Conservation (phyloP, 345 rosid species). For the Boechera stricta region DNA sequence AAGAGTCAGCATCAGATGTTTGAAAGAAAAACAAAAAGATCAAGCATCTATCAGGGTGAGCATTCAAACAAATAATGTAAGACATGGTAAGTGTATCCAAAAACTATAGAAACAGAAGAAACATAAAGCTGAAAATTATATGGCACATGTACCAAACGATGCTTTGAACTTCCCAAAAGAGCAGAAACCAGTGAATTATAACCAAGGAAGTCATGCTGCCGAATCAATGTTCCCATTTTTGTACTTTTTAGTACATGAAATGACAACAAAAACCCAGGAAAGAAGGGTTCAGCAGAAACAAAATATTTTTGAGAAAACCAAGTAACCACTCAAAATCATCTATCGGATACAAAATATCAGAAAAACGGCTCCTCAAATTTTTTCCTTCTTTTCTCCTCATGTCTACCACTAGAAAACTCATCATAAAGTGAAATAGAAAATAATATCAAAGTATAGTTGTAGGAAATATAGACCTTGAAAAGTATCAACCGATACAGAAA, state of each 20-base stretch:
- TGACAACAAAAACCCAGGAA: neutral
- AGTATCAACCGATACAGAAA: conserved; percentile 76
- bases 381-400: conserved; percentile 9
- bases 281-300: neutral
- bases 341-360: conserved; percentile 1
- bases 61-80: neutral
- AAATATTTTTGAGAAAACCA: neutral
- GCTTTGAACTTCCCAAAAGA: conserved; percentile 7
- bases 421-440: conserved; percentile 20
- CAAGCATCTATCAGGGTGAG: conserved; percentile 30
- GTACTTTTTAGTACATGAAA: neutral
- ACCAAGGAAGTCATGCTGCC: conserved; percentile 18
- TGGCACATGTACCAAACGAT: conserved; percentile 10
- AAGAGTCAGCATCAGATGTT: conserved; percentile 20
- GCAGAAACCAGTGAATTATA: conserved; percentile 15
- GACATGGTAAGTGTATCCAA: conserved; percentile 16
- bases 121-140: conserved; percentile 13
- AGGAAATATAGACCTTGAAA: conserved; percentile 65
- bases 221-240: conserved; percentile 17
- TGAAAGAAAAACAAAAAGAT: conserved; percentile 26
- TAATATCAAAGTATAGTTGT: conserved; percentile 13
- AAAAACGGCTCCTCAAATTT: conserved; percentile 5
- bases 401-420: conserved; percentile 6
- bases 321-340: conserved; percentile 15
- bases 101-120: conserved; percentile 15